Percentiles rank a stretch among this genome's conserved stretches.
These are phyloP conservation scores for Aspergillus aculeatus DNA, from an alignment of 2,329 filamentous ascomycete species.

Conservation along the genomic window DNA sequence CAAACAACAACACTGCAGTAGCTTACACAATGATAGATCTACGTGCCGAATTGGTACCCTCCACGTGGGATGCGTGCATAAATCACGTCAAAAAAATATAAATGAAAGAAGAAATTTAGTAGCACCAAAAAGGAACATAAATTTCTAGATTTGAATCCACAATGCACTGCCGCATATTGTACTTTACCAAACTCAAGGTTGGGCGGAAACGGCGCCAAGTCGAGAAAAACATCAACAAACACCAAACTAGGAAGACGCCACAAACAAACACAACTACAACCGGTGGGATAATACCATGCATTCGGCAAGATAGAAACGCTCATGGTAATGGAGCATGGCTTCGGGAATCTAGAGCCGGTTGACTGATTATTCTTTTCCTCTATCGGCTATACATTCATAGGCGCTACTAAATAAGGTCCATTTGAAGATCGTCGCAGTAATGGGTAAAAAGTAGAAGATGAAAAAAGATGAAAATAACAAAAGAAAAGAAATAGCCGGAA, in stretches of 20 bases:
- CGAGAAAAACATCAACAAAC: not conserved
- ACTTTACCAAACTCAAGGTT: not conserved
- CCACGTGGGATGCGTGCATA: too few species aligned
- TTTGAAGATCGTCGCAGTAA: not conserved
- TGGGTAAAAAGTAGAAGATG: not conserved
- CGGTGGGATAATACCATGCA: not conserved
- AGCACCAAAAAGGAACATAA: too few species aligned
- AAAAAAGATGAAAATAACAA: not conserved
- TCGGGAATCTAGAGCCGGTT: too few species aligned
- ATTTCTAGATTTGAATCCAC: too few species aligned
- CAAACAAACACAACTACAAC: not conserved
- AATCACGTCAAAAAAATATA: too few species aligned
- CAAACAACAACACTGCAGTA: not conserved
- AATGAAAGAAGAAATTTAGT: too few species aligned
- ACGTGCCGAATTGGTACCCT: not conserved
- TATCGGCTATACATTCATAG: not conserved
- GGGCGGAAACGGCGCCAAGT: not conserved
- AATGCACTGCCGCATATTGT: not conserved
- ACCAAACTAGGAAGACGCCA: not conserved
- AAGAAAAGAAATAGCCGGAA: slow-evolving; percentile 13
- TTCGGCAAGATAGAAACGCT: not conserved
- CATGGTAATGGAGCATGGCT: too few species aligned
- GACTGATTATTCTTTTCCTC: not conserved
- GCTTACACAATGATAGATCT: not conserved
- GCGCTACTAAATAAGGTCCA: not conserved